Base-by-base conservation (phyloP, 768 basidiomycete species). In the Auricularia sp. region DNA sequence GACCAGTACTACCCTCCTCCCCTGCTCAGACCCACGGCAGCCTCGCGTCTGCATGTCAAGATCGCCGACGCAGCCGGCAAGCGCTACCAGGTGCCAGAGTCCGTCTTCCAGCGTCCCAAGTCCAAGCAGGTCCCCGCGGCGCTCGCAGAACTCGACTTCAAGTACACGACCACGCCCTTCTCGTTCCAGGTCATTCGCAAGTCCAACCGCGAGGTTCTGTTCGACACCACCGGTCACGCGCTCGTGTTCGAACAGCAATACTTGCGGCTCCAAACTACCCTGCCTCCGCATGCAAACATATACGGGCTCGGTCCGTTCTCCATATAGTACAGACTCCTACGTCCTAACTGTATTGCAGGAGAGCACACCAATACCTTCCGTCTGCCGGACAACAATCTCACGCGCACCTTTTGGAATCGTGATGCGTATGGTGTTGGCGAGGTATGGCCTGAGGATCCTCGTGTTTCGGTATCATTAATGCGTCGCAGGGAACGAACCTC, bases 221-320 rank as follows among this genome's bases (percentile, higher is more conserved):
- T 87, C 76, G 81, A 84, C 16, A 88, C 86, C 2, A 77, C 78
- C 2, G 77, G 78, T 7, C 80, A 86, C 68, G 78, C 88, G 0
- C 74, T 90, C 72, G 84, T 93, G 67, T 91, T 87, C 70, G 87
- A 90, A 68, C 82, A 87, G 1, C 89, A 90, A 73, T 92, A 88
- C 71, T 78, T 92, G 16, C 86, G 88, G 62, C 75, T 92, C 68
- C 86, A 88, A 71, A 88, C 87, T 18, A 72, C 71, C 58, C 73
- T 92, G 0, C 85, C 88, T 0, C 63, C 72, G 2, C 73, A 81
- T 47, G 82, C 89, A 35, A 90, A 90, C 73, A 82, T 91, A 63
- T 90, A 89, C 71, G 90, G 90, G 1, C 79, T 91, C 11, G 89
- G 90, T 18, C 87, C 88, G 68, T 85, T 87, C 71, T 83, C 84